Conservation (phyloP, 164 flowering plant genomes). For the Saururus chinensis region DNA sequence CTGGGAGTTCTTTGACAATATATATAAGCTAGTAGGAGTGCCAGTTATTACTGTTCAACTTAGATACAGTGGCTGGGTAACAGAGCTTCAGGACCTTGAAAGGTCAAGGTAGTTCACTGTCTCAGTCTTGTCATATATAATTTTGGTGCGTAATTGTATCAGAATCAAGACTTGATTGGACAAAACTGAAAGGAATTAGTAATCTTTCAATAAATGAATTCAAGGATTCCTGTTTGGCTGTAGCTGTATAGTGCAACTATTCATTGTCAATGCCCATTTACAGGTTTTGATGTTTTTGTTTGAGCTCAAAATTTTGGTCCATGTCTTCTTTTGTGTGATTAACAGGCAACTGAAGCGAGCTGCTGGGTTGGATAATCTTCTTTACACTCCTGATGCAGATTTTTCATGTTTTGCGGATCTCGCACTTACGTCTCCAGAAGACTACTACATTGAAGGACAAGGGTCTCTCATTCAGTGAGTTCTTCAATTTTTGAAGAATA, state of each 20-base stretch:
- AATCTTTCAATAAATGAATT: too few species aligned
- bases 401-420: slow-evolving; percentile 98
- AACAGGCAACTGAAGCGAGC: slow-evolving; percentile 67
- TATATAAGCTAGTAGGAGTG: slow-evolving; percentile 81
- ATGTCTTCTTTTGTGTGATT: slow-evolving; percentile 6
- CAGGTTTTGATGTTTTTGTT: neutral
- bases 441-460: slow-evolving; percentile 89
- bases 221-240: too few species aligned
- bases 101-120: slow-evolving; percentile 45
- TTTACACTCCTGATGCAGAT: slow-evolving; percentile 95
- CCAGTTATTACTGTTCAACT: slow-evolving; percentile 97
- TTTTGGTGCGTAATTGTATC: too few species aligned
- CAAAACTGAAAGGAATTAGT: too few species aligned
- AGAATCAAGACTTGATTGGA: too few species aligned
- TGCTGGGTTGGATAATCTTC: slow-evolving; percentile 81
- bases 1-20: slow-evolving; percentile 58
- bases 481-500: neutral
- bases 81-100: slow-evolving; percentile 80
- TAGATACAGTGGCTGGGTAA: slow-evolving; percentile 96
- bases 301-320: neutral
- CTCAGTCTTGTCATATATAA: too few species aligned
- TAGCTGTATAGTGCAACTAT: too few species aligned
- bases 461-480: slow-evolving; percentile 97
- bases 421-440: slow-evolving; percentile 91
- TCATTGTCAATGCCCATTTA: too few species aligned